These are phyloP conservation scores for Bothia castanella DNA, from an alignment of 1,284 basidiomycete genomes.

Conservation along the genomic window DNA sequence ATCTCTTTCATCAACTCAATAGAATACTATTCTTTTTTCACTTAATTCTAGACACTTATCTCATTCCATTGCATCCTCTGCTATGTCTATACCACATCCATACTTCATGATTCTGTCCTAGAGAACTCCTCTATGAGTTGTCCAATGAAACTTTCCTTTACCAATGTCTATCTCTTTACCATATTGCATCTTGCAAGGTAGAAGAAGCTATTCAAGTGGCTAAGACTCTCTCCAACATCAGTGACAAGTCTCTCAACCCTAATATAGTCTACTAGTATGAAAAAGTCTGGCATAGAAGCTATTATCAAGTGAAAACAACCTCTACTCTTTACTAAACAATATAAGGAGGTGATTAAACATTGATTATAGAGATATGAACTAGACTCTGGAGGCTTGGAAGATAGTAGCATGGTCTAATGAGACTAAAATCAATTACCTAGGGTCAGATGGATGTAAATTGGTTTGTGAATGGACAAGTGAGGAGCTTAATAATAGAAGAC, in stretches of 20 bases:
- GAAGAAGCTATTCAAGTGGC: slow-evolving; percentile 8
- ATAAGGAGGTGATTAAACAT: too few relatives aligned
- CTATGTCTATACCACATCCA: not conserved
- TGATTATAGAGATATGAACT: too few relatives aligned
- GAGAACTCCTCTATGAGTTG: not conserved
- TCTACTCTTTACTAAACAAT: too few relatives aligned
- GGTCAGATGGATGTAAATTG: too few relatives aligned
- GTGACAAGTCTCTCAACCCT: not conserved
- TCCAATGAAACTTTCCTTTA: not conserved
- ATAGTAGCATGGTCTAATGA: too few relatives aligned
- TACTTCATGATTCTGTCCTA: not conserved
- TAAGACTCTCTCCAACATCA: slow-evolving; percentile 7
- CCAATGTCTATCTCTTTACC: not conserved
- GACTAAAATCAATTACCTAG: too few relatives aligned
- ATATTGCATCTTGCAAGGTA: not conserved
- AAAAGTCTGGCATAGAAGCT: too few relatives aligned
- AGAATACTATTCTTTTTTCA: not conserved
- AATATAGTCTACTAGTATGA: too few relatives aligned
- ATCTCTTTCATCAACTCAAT: not conserved
- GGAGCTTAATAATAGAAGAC: too few relatives aligned
- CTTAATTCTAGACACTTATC: not conserved
- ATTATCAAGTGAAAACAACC: too few relatives aligned
- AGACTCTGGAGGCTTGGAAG: too few relatives aligned
- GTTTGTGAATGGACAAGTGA: too few relatives aligned
- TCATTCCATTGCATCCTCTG: not conserved